These are phyloP conservation scores for Vararia minispora DNA, from an alignment of 768 basidiomycete species.

Conservation along the genomic window DNA sequence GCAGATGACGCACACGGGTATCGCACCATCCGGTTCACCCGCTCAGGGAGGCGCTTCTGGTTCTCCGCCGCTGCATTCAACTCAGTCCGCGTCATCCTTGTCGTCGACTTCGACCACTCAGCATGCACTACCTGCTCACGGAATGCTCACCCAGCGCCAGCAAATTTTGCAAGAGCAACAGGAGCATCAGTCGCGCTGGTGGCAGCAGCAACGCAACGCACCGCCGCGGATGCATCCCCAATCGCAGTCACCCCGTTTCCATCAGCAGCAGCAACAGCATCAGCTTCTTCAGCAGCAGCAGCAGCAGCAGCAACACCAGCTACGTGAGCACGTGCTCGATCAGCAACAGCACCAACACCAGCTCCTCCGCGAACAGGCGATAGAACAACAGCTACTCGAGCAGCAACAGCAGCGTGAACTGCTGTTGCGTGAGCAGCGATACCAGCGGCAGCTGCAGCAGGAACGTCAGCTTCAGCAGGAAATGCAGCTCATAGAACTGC, in stretches of 20 bases:
- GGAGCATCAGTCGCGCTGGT: slow-evolving; percentile 25
- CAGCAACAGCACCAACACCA: slow-evolving; percentile 22
- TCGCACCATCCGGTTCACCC: neutral
- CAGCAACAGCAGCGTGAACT: slow-evolving; percentile 53
- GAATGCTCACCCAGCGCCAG: slow-evolving; percentile 18
- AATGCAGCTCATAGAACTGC: slow-evolving; percentile 20
- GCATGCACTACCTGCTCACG: slow-evolving; percentile 30
- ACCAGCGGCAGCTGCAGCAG: slow-evolving; percentile 32
- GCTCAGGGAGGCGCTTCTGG: too few species aligned
- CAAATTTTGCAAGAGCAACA: slow-evolving; percentile 20
- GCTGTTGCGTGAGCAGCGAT: slow-evolving; percentile 58
- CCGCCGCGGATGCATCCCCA: slow-evolving; percentile 66
- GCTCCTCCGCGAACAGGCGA: slow-evolving; percentile 16
- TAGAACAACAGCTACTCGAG: slow-evolving; percentile 33
- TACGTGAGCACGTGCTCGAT: slow-evolving; percentile 27
- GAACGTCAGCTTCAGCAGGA: slow-evolving; percentile 20
- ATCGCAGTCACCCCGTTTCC: slow-evolving; percentile 71
- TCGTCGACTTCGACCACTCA: slow-evolving; percentile 18
- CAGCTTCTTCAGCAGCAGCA: slow-evolving; percentile 55
- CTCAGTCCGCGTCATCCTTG: too few species aligned
- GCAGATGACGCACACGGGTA: too few species aligned
- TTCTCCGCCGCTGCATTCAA: too few species aligned
- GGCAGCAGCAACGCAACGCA: slow-evolving; percentile 40
- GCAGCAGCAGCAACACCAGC: slow-evolving; percentile 48
- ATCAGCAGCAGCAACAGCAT: slow-evolving; percentile 64